Evolutionary conservation across 306 rosid genomes (phyloP), one percentile per base, ranked within the genome.

Genomic region (Dalbergia cochinchinensis): DNA sequence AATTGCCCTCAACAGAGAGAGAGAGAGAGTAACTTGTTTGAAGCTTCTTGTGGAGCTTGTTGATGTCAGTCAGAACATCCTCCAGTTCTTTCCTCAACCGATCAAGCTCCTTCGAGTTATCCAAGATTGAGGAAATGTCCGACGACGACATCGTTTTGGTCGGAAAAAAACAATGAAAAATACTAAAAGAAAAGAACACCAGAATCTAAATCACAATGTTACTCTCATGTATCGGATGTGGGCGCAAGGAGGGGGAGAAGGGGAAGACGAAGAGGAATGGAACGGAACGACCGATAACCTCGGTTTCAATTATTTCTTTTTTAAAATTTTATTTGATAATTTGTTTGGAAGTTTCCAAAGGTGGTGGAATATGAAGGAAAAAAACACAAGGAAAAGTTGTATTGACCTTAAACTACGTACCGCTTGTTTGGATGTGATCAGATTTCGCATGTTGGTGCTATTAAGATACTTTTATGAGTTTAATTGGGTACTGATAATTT

Each of bases 41-140:
- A 78, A 95, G 98, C 88, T 91, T 95, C 90, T 91, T 95, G 73
- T 95, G 99, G 81, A 95, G 88, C 88, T 91, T 95, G 83, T 95
- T 95, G 80, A 95, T 95, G 65, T 95, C 98, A 15, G 18, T 26
- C n/a, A 95, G 88, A 67, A 95, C 86, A 0, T 88, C 93, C 73
- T 95, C 99, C 47, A 84, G 98, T 6, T 90, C 90, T 85, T 91
- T 93, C 91, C 99, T 82, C 18, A 93, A 76, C 85, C 90, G 97
- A 88, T 95, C 99, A 37, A 95, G 91, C 84, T 93, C 99, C 76
- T 91, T 95, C 41, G 99, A 81, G 75, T 65, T 89, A 20, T 85
- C 97, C 84, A 95, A 77, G 63, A 95, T 91, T 68, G 88, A 88
- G 3, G 73, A 83, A 84, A 95, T 83, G 73, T 95, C 97, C 62